Base-by-base conservation (phyloP, 2,329 filamentous ascomycete genomes). In the Fusarium nygamai region DNA sequence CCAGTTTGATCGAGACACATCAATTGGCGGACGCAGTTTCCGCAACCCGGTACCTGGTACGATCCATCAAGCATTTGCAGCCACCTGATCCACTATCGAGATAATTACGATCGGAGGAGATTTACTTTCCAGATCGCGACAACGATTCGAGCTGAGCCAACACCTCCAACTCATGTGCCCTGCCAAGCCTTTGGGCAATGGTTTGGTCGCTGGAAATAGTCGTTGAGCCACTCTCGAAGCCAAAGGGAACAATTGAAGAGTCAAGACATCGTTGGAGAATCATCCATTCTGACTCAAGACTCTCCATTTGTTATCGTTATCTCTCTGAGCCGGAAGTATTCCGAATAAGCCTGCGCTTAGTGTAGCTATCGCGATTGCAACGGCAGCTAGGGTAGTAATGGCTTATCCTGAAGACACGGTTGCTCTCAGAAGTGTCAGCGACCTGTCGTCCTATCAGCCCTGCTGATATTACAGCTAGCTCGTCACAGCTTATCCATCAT, bases 1-100 rank as follows among this genome's bases (percentile, higher is more conserved):
- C 59, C 54, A 58, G 50, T 66, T 46, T 69, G 31, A 41, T 69
- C 33, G 59, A 72, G 46, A 47, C 33, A 51, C 20, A 60, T 51
- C 29, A 39, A 63, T 60, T 54, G 53, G 54, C 34, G 54, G 64
- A 31, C 48, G 61, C 57, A 65, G 29, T 29, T 61, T 73, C 59
- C 58, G n/a, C 38, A 51, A 70, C 65, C 72, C 66, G 69, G 72
- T 71, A 61, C 72, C 67, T 68, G 69, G 72, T 68, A 61, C 59
- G 57, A 67, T 67, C 62, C 61, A 69, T 61, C 57, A 67, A 34
- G 62, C 64, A 64, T 71, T 58, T 14, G 57, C 59, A 72, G 69
- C 75, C 75, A 72, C 69, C 60, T 69, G 56, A 71, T 71, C 65
- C 72, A 73, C 70, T 73, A 77, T 76, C 75, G 66, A 78, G 73